Evolutionary conservation across 805 yeast species (phyloP), one percentile per base, ranked within the genome.

Genomic region (Kuraishia cidri): DNA sequence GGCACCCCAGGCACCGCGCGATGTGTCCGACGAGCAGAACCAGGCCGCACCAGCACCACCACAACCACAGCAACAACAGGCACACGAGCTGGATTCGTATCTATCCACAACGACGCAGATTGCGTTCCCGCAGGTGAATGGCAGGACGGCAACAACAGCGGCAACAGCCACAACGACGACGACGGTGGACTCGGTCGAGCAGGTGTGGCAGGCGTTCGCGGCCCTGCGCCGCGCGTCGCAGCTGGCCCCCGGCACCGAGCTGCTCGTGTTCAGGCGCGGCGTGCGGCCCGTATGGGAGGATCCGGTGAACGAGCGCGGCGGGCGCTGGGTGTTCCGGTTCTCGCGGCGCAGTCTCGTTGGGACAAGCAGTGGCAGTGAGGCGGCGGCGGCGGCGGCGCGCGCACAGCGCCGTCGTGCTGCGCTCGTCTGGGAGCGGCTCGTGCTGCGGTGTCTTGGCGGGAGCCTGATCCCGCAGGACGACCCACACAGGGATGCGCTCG

Each of bases 221-320:
- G 50, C 52, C 18, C 44, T 73, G 36, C 64, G 62, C 40, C 52
- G 50, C 25, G 50, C 68, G 2, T 48, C 48, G 31, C 62, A 60
- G 25, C 50, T 69, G 36, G 52, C 58, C 13, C 49, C 52, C 30
- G 75, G 74, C 14, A 60, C 74, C 17, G 80, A 75, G 46, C 59
- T 69, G 34, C 69, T 73, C 37, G 50, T 77, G 7, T 77, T 77
- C 55, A 73, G 74, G 41, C 56, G 65, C 21, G 79, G 79, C 2
- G 63, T 75, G 24, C 68, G 69, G 41, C 84, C 84, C 8, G 69
- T 73, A 31, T 76, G 84, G 82, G 82, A 76, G 46, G 82, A 77
- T 46, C 76, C 78, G 6, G 57, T 64, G 31, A 76, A 76, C 46
- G 53, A 66, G 38, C 57, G 61, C 32, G 83, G 83, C 24, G 83